Evolutionary conservation across 2,329 filamentous ascomycete genomes (phyloP).

Genomic region (Rachicladosporium sp.): DNA sequence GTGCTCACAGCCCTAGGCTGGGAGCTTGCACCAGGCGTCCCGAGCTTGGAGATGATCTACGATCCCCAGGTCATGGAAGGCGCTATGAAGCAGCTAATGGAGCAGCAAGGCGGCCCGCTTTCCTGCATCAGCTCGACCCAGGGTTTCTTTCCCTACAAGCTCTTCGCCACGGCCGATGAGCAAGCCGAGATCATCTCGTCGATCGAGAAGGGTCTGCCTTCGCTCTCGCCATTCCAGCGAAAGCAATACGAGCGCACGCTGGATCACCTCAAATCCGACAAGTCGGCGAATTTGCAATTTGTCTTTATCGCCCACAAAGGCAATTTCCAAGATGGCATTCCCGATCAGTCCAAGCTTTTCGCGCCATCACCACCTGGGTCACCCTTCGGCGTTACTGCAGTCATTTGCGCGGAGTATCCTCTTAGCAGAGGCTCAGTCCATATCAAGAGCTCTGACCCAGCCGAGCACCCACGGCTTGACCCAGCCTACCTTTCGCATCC

Average conservation of each 20-base stretch:
- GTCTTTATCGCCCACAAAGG: constrained; percentile 23
- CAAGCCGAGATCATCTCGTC: constrained; percentile 20
- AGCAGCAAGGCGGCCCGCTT: constrained; percentile 22
- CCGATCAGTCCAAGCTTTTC: constrained; percentile 19
- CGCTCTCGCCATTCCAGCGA: constrained; percentile 21
- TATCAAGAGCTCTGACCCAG: constrained; percentile 19
- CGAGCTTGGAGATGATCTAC: constrained; percentile 19
- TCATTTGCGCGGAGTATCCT: constrained; percentile 20
- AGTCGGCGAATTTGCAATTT: constrained; percentile 27
- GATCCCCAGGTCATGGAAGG: constrained; percentile 21
- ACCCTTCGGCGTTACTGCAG: constrained; percentile 15
- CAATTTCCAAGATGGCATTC: constrained; percentile 14
- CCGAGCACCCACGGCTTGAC: constrained; percentile 21
- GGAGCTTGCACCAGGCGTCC: constrained; percentile 17
- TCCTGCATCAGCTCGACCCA: constrained; percentile 22
- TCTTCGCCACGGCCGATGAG: constrained; percentile 22
- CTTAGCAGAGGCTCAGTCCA: constrained; percentile 21
- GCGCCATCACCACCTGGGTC: constrained; percentile 10
- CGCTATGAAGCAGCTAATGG: constrained; percentile 21
- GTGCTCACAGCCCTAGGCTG: constrained; percentile 28
- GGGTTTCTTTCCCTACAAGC: constrained; percentile 26
- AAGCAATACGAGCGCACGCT: constrained; percentile 25
- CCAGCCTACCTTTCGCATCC: constrained; percentile 25
- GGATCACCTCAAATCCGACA: constrained; percentile 22
- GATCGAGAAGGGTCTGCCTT: constrained; percentile 17